Conservation (phyloP, 345 rosid genomes). For the Turritis glabra region DNA sequence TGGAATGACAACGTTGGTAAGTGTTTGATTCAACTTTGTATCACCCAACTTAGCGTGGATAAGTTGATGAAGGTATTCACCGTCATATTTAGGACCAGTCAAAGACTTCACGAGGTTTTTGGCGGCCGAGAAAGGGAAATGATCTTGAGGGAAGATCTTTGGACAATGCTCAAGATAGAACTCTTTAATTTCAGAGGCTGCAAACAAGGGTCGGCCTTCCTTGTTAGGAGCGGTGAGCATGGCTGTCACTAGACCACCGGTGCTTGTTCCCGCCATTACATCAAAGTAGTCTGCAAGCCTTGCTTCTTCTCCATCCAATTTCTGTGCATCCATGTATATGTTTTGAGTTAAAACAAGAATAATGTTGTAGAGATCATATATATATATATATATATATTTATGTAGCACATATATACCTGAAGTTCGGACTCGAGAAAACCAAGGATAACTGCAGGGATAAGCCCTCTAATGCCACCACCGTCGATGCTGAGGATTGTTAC, state of each 20-base stretch:
- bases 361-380: not conserved
- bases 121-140: constrained; percentile 36
- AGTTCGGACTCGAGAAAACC: constrained; percentile 66
- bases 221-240: constrained; percentile 65
- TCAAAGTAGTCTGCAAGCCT: constrained; percentile 71
- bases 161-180: constrained; percentile 58
- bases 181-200: constrained; percentile 60
- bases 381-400: not conserved
- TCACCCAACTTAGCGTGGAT: constrained; percentile 53
- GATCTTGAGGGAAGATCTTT: constrained; percentile 56
- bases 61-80: constrained; percentile 50
- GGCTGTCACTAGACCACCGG: constrained; percentile 65
- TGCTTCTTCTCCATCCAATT: constrained; percentile 62
- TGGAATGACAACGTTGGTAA: constrained; percentile 74
- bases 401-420: constrained; percentile 46
- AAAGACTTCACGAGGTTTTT: constrained; percentile 45
- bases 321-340: constrained; percentile 41
- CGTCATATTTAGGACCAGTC: constrained; percentile 64
- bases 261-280: constrained; percentile 64
- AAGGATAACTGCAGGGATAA: constrained; percentile 65
- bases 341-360: not conserved
- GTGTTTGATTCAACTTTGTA: constrained; percentile 49
- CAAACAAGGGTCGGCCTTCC: constrained; percentile 58
- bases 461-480: constrained; percentile 82
- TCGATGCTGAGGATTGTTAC: constrained; percentile 74